These are phyloP conservation scores for Daucus carota DNA, from an alignment of 129 eudicot genomes.

Conservation along the genomic window DNA sequence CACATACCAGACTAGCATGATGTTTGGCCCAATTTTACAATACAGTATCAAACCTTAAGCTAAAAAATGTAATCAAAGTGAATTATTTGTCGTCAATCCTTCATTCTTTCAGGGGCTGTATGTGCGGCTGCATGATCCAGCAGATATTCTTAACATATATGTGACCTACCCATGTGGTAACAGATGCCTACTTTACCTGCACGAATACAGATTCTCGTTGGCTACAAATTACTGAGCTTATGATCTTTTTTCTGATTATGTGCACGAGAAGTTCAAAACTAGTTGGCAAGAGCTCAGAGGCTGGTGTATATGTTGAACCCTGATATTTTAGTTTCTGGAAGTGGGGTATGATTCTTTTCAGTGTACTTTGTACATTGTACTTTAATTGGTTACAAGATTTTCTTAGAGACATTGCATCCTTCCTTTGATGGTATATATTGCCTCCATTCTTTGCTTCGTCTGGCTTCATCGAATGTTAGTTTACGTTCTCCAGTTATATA, in stretches of 20 bases:
- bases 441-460: background rate
- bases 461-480: background rate
- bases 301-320: background rate
- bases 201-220: background rate
- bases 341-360: background rate
- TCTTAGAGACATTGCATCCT: background rate
- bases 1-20: background rate
- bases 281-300: background rate
- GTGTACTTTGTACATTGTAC: background rate
- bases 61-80: background rate
- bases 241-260: background rate
- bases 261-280: background rate
- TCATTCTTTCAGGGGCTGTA: slow-evolving; percentile 47
- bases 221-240: background rate
- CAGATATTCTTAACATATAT: background rate
- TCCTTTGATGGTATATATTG: slow-evolving; percentile 1
- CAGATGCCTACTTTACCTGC: background rate
- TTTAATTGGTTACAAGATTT: background rate
- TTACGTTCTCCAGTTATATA: background rate
- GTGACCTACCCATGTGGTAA: background rate
- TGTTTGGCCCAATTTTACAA: background rate
- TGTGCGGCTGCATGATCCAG: slow-evolving; percentile 52
- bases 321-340: background rate
- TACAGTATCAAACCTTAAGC: background rate
- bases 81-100: background rate